phyloP scores from a whole-genome alignment of 768 basidiomycete genomes.

The Mycena vulgaris region DNA sequence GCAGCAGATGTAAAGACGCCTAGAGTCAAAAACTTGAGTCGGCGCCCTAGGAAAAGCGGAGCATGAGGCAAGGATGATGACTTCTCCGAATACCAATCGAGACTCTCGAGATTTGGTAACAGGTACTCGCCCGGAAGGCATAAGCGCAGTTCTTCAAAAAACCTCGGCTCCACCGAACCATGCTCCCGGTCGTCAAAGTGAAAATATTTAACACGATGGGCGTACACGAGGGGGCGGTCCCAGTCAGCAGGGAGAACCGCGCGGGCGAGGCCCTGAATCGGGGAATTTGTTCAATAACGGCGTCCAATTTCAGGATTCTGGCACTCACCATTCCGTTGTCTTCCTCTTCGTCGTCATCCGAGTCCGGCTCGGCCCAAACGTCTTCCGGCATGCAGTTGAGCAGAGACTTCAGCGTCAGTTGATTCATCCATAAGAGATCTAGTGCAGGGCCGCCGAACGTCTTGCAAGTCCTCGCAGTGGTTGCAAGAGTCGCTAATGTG shows the following conservation, averaged over 20 bases:
- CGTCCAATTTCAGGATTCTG: neutral
- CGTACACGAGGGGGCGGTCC: conserved; percentile 12
- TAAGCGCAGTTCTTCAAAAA: conserved; percentile 14
- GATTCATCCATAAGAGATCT: conserved; percentile 4
- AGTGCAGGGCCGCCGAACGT: conserved; percentile 15
- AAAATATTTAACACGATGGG: conserved; percentile 14
- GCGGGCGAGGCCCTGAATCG: conserved; percentile 4
- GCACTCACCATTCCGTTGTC: conserved; percentile 21
- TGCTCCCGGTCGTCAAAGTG: neutral
- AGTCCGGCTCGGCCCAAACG: neutral
- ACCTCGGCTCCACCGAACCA: neutral
- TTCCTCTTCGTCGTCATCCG: neutral
- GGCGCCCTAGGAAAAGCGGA: conserved; percentile 18
- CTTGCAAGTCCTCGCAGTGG: conserved; percentile 6
- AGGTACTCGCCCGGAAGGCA: conserved; percentile 5
- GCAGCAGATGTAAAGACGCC: neutral
- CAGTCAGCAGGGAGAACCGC: conserved; percentile 19
- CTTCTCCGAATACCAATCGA: conserved; percentile 8
- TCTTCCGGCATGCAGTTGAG: conserved; percentile 24
- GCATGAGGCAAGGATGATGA: conserved; percentile 1
- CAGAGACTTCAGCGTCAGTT: neutral
- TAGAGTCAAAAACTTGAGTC: conserved; percentile 5
- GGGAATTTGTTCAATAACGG: neutral
- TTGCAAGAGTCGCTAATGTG: neutral
- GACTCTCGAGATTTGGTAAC: conserved; percentile 16